A percentile compares a stretch with the other conserved stretches of the same genome.
Conservation (phyloP, 305 asterid genomes). For the Fraxinus baroniana region DNA sequence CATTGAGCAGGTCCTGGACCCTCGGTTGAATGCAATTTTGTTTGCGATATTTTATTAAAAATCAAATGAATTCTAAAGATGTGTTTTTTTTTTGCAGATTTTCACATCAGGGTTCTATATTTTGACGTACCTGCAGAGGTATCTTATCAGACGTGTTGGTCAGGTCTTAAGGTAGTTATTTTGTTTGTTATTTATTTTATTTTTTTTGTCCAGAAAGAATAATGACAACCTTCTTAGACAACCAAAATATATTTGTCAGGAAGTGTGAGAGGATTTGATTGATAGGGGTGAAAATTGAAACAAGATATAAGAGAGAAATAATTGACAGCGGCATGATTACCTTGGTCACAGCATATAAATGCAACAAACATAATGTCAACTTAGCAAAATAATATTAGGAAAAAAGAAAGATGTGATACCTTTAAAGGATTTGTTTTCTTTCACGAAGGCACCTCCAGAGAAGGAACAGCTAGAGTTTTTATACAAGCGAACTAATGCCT, state of each 20-base stretch:
- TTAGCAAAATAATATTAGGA: constrained; percentile 1
- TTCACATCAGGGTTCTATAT: constrained; percentile 80
- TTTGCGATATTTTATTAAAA: constrained; percentile 17
- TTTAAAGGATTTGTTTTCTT: constrained; percentile 39
- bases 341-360: not conserved
- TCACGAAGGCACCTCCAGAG: constrained; percentile 33
- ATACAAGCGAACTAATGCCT: constrained; percentile 46
- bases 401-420: constrained; percentile 33
- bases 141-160: constrained; percentile 57
- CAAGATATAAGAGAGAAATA: not conserved
- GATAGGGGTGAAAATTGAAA: not conserved
- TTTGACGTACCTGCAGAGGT: constrained; percentile 79
- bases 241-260: not conserved
- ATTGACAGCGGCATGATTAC: constrained; percentile 12
- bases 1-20: constrained; percentile 67
- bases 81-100: constrained; percentile 49
- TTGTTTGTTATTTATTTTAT: constrained; percentile 12
- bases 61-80: constrained; percentile 12
- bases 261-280: constrained; percentile 3
- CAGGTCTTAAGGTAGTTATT: constrained; percentile 63
- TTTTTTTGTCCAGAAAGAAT: not conserved
- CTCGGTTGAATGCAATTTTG: constrained; percentile 3
- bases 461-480: constrained; percentile 37
- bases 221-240: not conserved
- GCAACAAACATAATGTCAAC: not conserved